Base-by-base conservation (phyloP, 345 rosid genomes). In the Eucalyptus virginea region DNA sequence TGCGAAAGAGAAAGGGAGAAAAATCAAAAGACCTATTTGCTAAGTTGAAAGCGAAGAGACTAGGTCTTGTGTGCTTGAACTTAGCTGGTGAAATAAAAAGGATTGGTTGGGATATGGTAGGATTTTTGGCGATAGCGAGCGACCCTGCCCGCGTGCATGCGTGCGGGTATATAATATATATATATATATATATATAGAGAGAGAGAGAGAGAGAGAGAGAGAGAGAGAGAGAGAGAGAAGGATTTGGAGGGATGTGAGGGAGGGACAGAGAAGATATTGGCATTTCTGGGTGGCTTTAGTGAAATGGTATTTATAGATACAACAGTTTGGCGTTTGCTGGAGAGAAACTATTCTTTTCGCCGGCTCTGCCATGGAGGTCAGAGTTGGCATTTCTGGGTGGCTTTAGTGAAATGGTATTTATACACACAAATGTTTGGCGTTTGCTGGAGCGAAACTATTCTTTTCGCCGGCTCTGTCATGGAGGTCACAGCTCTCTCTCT, bases 191-290 rank as follows among this genome's bases (percentile, higher is more conserved):
- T 10, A 12, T 12, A 48, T 4, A 48, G 5, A 47, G 4, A 80
- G 86, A 51, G 52, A 37, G 48, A 58, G 17, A 40, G 49, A 48
- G 49, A 28, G 45, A 13, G 26, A 40, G 47, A 58, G 34, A 87
- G 81, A 50, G 13, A 69, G 85, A 65, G 77, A 87, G 77, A 89
- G n/a, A 87, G 52, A 47, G 86, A 45, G 85, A 51, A 16, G 62
- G 83, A 77, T 87, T 77, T 15, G 40, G 32, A 47, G 69, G 62
- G 52, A 49, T 32, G 54, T 50, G 40, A 86, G 15, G 48, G 37
- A 87, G 86, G 65, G 95, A 94, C 92, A 93, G n/a, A 90, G 91
- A 92, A 89, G 92, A 90, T 91, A 60, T 88, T 67, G 94, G 93
- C 91, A 89, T 89, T 89, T 85, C 34, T 92, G 67, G 85, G 44